Evolutionary conservation across 2,329 filamentous ascomycete genomes (phyloP).

Genomic region (Tolypocladium pustulatum): DNA sequence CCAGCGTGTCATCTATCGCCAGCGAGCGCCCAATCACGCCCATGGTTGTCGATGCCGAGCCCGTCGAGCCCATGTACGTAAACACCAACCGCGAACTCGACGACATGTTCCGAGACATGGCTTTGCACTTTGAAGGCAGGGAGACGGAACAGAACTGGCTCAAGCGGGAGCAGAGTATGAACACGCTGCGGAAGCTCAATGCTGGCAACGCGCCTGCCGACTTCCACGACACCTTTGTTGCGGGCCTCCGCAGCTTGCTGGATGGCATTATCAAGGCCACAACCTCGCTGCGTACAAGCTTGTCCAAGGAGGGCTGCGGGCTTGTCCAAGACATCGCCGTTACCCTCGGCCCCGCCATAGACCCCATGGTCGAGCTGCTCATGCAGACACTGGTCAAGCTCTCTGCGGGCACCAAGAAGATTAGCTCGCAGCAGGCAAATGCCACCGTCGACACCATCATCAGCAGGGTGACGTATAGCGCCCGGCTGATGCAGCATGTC

Average conservation of each 20-base stretch:
- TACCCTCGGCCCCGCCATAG: slow-evolving; percentile 66
- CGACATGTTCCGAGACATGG: slow-evolving; percentile 75
- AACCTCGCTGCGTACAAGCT: slow-evolving; percentile 75
- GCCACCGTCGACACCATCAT: slow-evolving; percentile 72
- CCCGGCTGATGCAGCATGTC: slow-evolving; percentile 76
- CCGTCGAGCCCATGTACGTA: slow-evolving; percentile 71
- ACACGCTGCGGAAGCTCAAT: slow-evolving; percentile 65
- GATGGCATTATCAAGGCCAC: slow-evolving; percentile 84
- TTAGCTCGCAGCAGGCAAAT: slow-evolving; percentile 76
- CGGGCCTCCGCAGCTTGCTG: slow-evolving; percentile 60
- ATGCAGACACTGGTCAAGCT: slow-evolving; percentile 86
- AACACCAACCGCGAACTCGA: slow-evolving; percentile 83
- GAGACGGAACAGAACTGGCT: slow-evolving; percentile 90
- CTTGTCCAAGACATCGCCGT: slow-evolving; percentile 77
- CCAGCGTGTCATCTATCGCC: slow-evolving; percentile 38
- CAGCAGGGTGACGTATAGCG: slow-evolving; percentile 66
- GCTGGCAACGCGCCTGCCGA: slow-evolving; percentile 77
- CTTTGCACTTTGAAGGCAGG: slow-evolving; percentile 70
- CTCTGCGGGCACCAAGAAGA: slow-evolving; percentile 84
- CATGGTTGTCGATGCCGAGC: slow-evolving; percentile 53
- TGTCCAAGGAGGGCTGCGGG: slow-evolving; percentile 77
- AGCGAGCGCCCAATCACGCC: slow-evolving; percentile 49
- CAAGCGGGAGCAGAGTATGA: slow-evolving; percentile 70
- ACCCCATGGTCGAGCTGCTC: slow-evolving; percentile 81
- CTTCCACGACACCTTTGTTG: slow-evolving; percentile 60